Evolutionary conservation across 345 rosid genomes (phyloP).

Genomic region (Microcos paniculata): DNA sequence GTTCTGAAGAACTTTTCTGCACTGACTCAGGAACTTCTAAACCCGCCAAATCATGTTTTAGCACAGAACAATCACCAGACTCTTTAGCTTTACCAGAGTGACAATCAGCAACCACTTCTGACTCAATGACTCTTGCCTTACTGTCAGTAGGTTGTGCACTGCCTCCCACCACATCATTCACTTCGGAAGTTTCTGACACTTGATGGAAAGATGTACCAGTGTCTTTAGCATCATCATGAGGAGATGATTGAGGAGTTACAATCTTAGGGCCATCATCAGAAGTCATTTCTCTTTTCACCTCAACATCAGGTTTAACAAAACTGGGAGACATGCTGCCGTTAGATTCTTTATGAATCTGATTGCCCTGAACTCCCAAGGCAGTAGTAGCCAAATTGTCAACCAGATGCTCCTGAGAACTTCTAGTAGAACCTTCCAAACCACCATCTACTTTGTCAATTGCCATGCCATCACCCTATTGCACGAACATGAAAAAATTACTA

Average conservation of each 20-base stretch:
- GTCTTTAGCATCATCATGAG: constrained; percentile 34
- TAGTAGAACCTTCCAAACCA: constrained; percentile 31
- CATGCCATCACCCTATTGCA: constrained; percentile 42
- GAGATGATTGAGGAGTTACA: constrained; percentile 31
- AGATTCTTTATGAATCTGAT: constrained; percentile 31
- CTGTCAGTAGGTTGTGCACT: constrained; percentile 37
- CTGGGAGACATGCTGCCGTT: constrained; percentile 21
- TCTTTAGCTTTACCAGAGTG: constrained; percentile 35
- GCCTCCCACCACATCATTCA: constrained; percentile 27
- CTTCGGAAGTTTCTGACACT: constrained; percentile 34
- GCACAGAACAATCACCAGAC: constrained; percentile 21
- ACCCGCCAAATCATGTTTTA: constrained; percentile 37
- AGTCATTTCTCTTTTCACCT: constrained; percentile 39
- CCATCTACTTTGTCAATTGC: constrained; percentile 32
- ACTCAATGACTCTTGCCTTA: constrained; percentile 36
- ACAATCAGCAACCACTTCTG: constrained; percentile 44
- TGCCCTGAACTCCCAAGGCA: constrained; percentile 33
- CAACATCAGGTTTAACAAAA: constrained; percentile 26
- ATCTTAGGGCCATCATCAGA: constrained; percentile 29
- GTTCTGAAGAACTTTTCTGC: constrained; percentile 36
- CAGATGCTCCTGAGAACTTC: constrained; percentile 37
- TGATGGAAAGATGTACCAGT: constrained; percentile 29
- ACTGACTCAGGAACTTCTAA: constrained; percentile 31
- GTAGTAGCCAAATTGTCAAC: constrained; percentile 27
- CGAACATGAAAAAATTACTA: constrained; percentile 18